Percentiles rank a stretch among this genome's conserved stretches.
phyloP scores from a whole-genome alignment of 352 stramenopile genomes.

The Globisporangium perplexum region DNA sequence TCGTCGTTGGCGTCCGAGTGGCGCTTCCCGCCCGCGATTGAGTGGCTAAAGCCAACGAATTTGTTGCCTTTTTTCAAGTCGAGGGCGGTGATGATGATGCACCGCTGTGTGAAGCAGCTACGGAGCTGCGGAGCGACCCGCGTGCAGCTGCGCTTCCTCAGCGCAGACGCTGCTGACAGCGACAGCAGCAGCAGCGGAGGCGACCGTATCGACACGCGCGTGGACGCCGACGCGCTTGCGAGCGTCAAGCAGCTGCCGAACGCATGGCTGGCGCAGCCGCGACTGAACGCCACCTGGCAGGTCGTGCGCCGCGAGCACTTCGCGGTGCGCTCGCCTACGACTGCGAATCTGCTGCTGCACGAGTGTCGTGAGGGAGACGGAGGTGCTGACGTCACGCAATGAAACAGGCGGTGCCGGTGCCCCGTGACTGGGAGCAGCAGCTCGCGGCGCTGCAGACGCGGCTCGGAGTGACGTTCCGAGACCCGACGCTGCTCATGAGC shows the following conservation, averaged over 20 bases:
- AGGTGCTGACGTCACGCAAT: background rate
- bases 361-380: background rate
- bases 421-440: conserved; percentile 38
- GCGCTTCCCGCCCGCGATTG: background rate
- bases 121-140: background rate
- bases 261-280: conserved; percentile 18
- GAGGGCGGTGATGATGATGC: background rate
- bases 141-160: background rate
- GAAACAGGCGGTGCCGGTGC: conserved; percentile 27
- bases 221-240: conserved; percentile 8
- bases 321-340: conserved; percentile 18
- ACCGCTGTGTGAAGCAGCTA: background rate
- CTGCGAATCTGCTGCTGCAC: background rate
- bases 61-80: too few relatives aligned
- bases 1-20: background rate
- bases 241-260: conserved; percentile 19
- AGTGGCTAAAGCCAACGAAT: too few relatives aligned
- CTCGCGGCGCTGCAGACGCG: conserved; percentile 47
- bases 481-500: conserved; percentile 54
- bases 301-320: conserved; percentile 48
- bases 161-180: too few relatives aligned
- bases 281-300: conserved; percentile 38
- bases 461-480: conserved; percentile 55
- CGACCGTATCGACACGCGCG: conserved; percentile 3
- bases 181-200: too few relatives aligned